Base-by-base conservation (phyloP, 2,329 filamentous ascomycete species). In the Aspergillus quadrilineatus region DNA sequence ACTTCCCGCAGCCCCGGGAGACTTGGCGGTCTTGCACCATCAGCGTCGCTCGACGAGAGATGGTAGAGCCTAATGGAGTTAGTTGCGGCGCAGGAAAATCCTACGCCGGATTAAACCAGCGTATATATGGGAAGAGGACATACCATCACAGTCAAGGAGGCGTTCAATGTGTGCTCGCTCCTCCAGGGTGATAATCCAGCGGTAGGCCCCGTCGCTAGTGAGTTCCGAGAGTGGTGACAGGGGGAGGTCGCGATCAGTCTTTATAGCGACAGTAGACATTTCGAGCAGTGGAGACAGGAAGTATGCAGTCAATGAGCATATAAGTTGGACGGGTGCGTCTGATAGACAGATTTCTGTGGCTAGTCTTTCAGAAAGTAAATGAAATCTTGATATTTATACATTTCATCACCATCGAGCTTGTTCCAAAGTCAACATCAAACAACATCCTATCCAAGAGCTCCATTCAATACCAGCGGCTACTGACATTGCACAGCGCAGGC, bases 1-100 rank as follows among this genome's bases (percentile, higher is more conserved):
- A 22, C 17, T 53, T 57, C n/a, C 55, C 50, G 22, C 50, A 57
- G 29, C 43, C 17, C 1, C 6, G 3, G 26, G 50, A 55, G n/a
- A 15, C 10, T 6, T 39, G 9, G 17, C 34, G 47, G 8, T 41
- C 34, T 30, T 17, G n/a, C 15, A 17, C n/a, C 39, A 42, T 42
- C n/a, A 17, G 15, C n/a, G 39, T 42, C 1, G 36, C 36, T 15
- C 2, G 36, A 15, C 36, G 36, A 8, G 36, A 39, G 36, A 39
- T 39, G 36, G 9, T 12, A 12, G 36, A 39, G 36, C 3, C 36
- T 8, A 12, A 15, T 12, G 6, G 2, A 12, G 10, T 39, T 10
- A n/a, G 12, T 39, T 39, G 14, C 2, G n/a, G 36, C 39, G 17
- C 17, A 17, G 6, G n/a, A 2, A n/a, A 5, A 8, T 22, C n/a